Percentiles rank a stretch among this genome's conserved stretches.
Conservation (phyloP, 2,329 filamentous ascomycete species). For the Sporothrix pseudoabietina region DNA sequence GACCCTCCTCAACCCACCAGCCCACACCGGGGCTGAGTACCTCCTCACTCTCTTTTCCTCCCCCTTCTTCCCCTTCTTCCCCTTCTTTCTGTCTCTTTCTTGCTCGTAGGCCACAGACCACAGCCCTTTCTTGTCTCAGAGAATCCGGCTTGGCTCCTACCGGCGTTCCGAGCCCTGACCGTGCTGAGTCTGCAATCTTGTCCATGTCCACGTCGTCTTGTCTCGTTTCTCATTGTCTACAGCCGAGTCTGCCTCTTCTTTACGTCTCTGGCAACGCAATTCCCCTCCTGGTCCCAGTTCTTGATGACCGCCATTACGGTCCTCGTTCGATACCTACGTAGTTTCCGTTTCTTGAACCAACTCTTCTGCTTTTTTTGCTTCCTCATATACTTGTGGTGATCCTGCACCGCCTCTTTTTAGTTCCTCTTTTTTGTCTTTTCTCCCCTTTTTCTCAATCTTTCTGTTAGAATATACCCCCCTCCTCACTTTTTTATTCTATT, state of each 20-base stretch:
- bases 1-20: slow-evolving; percentile 44
- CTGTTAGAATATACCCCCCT: slow-evolving; percentile 41
- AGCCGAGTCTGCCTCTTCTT: neutral
- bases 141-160: slow-evolving; percentile 55
- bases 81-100: slow-evolving; percentile 35
- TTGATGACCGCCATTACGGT: neutral
- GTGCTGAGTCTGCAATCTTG: slow-evolving; percentile 42
- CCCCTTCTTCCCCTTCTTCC: slow-evolving; percentile 45
- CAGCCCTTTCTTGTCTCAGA: slow-evolving; percentile 50
- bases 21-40: slow-evolving; percentile 36
- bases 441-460: slow-evolving; percentile 49
- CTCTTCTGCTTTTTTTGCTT: slow-evolving; percentile 38
- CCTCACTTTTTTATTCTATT: neutral
- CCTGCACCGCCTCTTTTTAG: slow-evolving; percentile 52
- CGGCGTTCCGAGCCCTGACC: slow-evolving; percentile 53
- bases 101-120: slow-evolving; percentile 40
- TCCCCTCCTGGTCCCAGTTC: neutral
- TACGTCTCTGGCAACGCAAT: slow-evolving; percentile 5
- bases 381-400: slow-evolving; percentile 57
- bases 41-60: slow-evolving; percentile 42
- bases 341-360: slow-evolving; percentile 38
- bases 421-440: slow-evolving; percentile 43
- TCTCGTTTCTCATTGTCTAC: neutral
- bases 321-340: slow-evolving; percentile 26
- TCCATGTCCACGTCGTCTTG: slow-evolving; percentile 29